These are phyloP conservation scores for Pseudocercospora pini-densiflorae DNA, from an alignment of 2,329 filamentous ascomycete species.

Conservation along the genomic window DNA sequence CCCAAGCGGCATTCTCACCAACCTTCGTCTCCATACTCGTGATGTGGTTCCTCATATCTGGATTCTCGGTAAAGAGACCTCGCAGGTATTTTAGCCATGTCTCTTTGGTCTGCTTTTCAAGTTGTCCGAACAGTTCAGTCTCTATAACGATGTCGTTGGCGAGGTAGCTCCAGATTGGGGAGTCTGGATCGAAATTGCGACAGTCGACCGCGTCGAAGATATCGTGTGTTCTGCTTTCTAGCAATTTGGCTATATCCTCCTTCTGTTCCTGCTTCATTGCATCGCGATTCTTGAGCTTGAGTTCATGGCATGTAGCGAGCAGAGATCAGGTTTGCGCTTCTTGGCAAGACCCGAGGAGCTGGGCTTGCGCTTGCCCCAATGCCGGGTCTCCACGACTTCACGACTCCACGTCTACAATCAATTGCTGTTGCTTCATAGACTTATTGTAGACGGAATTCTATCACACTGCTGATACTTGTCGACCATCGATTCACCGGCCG, in stretches of 20 bases:
- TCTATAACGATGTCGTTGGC: constrained; percentile 1
- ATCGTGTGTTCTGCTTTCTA: constrained; percentile 3
- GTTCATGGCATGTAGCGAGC: too few relatives aligned
- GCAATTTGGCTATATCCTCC: background rate
- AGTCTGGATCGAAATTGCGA: constrained; percentile 2
- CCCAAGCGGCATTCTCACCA: background rate
- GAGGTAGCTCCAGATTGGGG: constrained; percentile 5
- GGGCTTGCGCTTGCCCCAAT: too few relatives aligned
- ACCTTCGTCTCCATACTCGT: background rate
- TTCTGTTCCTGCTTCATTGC: background rate
- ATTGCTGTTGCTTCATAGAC: too few relatives aligned
- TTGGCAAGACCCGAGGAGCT: too few relatives aligned
- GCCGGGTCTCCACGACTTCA: too few relatives aligned
- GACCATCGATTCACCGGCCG: too few relatives aligned
- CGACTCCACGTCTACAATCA: too few relatives aligned
- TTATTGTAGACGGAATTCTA: too few relatives aligned
- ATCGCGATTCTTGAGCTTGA: too few relatives aligned
- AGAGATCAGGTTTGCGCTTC: too few relatives aligned
- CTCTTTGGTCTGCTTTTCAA: background rate
- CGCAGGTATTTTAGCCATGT: background rate
- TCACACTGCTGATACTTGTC: too few relatives aligned
- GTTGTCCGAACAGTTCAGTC: background rate
- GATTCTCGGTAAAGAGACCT: background rate
- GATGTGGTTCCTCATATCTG: background rate
- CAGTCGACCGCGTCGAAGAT: constrained; percentile 7